Base-by-base conservation (phyloP, 73 alveolate genomes). In the Durusdinium trenchii region DNA sequence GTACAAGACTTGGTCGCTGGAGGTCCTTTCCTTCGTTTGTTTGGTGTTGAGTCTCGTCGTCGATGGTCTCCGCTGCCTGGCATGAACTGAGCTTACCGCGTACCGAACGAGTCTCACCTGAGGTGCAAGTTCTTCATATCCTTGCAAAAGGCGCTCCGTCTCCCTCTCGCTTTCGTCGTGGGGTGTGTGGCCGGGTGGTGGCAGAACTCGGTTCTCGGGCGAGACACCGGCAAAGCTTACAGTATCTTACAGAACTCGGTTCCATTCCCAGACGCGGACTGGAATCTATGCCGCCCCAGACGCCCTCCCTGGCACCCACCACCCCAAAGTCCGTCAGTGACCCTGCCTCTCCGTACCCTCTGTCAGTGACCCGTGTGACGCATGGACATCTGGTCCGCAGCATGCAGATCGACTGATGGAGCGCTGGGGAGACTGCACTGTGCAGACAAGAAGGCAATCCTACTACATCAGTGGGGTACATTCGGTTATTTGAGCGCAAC, bases 41-140 rank as follows among this genome's bases (percentile, higher is more conserved):
- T 71, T 47, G 6, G 50, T 48, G 32, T 30, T 20, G 36, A 73
- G 30, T 71, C 51, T 28, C 38, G 36, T 32, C 45, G 10, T 6
- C 69, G 23, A 57, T 23, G 69, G 23, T 57, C 12, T 57, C 32
- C 12, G 69, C 69, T 16, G 23, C 69, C 12, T 57, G 23, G n/a
- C 51, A 20, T 48, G n/a, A 16, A 71, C 38, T 73, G 28, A 3
- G 35, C 28, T 47, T n/a, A n/a, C n/a, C n/a, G n/a, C n/a, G n/a
- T n/a, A n/a, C n/a, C n/a, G n/a, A n/a, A n/a, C n/a, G n/a, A n/a
- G n/a, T n/a, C n/a, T n/a, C n/a, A n/a, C n/a, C 71, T 47, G 7
- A 81, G 91, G 91, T 81, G 23, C 91, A 81, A 26, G 91, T 81
- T 3, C 71, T 81, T 45, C 67, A 81, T 67, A 81, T 81, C 47